Evolutionary conservation across 345 rosid species (phyloP).

Genomic region (Eucalyptus sp.): DNA sequence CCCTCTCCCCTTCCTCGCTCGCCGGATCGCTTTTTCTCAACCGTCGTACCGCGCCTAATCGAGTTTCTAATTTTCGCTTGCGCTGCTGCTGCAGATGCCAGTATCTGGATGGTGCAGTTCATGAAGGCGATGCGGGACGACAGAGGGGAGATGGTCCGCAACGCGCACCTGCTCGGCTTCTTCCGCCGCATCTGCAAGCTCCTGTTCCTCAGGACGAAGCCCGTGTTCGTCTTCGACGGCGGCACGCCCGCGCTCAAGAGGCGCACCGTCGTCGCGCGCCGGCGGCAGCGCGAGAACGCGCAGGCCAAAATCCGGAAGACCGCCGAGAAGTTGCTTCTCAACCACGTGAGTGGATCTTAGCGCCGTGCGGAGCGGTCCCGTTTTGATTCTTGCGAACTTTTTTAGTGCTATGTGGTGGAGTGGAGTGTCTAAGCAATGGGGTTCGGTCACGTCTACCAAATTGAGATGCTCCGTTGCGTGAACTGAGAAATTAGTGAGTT

Average conservation of each 20-base stretch:
- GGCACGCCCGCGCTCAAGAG: constrained; percentile 89
- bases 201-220: constrained; percentile 66
- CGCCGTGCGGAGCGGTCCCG: background rate
- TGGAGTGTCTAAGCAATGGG: background rate
- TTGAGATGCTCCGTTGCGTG: background rate
- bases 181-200: constrained; percentile 93
- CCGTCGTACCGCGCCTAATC: background rate
- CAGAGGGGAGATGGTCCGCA: constrained; percentile 84
- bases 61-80: background rate
- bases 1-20: background rate
- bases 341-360: constrained; percentile 28
- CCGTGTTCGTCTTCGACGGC: constrained; percentile 91
- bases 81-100: constrained; percentile 45
- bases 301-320: constrained; percentile 89
- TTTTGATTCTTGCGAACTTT: background rate
- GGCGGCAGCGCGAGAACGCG: constrained; percentile 86
- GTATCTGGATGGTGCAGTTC: constrained; percentile 97
- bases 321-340: constrained; percentile 87
- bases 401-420: background rate
- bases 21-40: background rate
- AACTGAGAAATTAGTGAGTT: background rate
- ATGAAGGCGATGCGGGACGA: constrained; percentile 98
- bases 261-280: constrained; percentile 84
- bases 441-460: background rate
- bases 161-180: constrained; percentile 87